Percentiles rank a stretch among this genome's conserved stretches.
phyloP scores from a whole-genome alignment of 1,284 basidiomycete species.

The Tremellales sp. region DNA sequence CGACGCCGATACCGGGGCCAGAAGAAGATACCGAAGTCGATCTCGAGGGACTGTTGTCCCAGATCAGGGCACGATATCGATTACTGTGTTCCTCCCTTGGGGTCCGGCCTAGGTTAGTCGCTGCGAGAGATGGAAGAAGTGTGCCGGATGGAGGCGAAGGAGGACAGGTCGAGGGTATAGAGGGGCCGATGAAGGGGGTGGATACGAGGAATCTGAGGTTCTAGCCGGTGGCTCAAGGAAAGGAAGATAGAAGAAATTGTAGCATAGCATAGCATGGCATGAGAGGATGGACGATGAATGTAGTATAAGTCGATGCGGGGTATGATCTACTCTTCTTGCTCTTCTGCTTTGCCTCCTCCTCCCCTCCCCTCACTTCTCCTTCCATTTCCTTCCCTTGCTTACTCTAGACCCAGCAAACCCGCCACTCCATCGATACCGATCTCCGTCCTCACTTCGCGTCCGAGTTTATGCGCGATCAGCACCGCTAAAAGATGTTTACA shows the following conservation, averaged over 20 bases:
- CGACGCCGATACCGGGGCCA: slow-evolving; percentile 41
- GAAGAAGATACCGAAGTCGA: slow-evolving; percentile 41
- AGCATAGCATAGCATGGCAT: no score
- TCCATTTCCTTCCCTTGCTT: background rate
- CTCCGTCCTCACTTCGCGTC: slow-evolving; percentile 22
- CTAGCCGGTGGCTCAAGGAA: no score
- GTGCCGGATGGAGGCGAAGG: slow-evolving; percentile 7
- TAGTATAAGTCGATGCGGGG: no score
- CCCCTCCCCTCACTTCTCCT: background rate
- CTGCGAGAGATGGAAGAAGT: slow-evolving; percentile 15
- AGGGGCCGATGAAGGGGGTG: slow-evolving; percentile 46
- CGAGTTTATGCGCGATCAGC: slow-evolving; percentile 30
- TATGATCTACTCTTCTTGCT: no score
- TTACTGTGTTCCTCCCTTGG: slow-evolving; percentile 79
- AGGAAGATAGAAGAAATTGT: no score
- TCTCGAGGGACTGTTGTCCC: slow-evolving; percentile 66
- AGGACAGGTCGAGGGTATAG: slow-evolving; percentile 36
- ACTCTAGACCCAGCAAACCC: slow-evolving; percentile 23
- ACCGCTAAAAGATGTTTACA: slow-evolving; percentile 45
- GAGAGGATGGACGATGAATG: no score
- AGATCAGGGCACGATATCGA: slow-evolving; percentile 84
- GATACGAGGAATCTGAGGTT: slow-evolving; percentile 44
- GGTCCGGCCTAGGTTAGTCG: slow-evolving; percentile 56
- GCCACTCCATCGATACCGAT: slow-evolving; percentile 24
- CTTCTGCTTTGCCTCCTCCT: background rate